phyloP scores from a whole-genome alignment of 2,329 filamentous ascomycete species.

The Neurospora sp. region DNA sequence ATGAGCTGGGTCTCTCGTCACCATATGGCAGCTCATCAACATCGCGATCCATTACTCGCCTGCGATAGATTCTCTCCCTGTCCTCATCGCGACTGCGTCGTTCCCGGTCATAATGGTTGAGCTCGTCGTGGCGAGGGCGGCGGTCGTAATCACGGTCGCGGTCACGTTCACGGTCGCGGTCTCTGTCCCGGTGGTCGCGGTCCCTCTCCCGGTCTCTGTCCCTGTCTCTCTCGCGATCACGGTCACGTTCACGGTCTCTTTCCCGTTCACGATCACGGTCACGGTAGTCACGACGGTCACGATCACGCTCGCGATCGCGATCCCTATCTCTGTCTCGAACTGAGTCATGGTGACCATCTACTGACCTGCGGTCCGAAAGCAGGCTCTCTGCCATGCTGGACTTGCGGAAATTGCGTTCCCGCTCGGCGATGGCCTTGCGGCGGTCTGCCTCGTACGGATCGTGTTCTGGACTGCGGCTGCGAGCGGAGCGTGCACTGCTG shows the following conservation, averaged over 20 bases:
- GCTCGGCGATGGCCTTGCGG: constrained; percentile 83
- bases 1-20: constrained; percentile 53
- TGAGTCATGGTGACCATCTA: constrained; percentile 35
- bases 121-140: constrained; percentile 48
- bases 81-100: constrained; percentile 82
- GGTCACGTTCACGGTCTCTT: constrained; percentile 27
- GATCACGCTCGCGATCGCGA: constrained; percentile 18
- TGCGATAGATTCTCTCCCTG: constrained; percentile 77
- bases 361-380: constrained; percentile 40
- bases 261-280: constrained; percentile 22
- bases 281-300: constrained; percentile 13
- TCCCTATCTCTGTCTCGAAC: constrained; percentile 28
- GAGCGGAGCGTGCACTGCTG: constrained; percentile 41
- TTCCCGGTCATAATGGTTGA: constrained; percentile 71
- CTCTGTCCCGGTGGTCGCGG: constrained; percentile 27
- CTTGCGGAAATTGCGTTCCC: constrained; percentile 88
- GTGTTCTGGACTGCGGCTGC: constrained; percentile 81
- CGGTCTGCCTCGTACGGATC: constrained; percentile 95
- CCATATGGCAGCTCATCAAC: constrained; percentile 89
- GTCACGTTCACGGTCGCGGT: constrained; percentile 25
- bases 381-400: constrained; percentile 57
- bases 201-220: constrained; percentile 28
- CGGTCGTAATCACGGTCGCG: constrained; percentile 36
- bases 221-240: constrained; percentile 25
- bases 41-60: constrained; percentile 60